Percentiles rank a stretch among this genome's conserved stretches.
phyloP scores from a whole-genome alignment of 805 yeast species.

The Ogataea methanolica region DNA sequence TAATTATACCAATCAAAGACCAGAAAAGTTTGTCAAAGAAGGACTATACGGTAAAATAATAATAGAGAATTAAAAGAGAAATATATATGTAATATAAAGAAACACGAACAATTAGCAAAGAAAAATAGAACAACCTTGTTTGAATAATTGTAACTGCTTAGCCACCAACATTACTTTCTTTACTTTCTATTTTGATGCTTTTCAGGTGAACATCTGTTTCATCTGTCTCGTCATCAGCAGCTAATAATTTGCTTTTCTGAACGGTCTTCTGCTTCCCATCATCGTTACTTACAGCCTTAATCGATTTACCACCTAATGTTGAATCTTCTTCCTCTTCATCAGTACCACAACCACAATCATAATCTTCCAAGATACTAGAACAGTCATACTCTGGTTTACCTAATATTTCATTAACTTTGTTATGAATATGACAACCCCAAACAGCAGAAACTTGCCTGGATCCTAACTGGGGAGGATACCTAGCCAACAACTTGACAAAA shows the following conservation, averaged over 20 bases:
- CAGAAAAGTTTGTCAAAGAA: too few relatives aligned
- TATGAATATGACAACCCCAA: constrained; percentile 96
- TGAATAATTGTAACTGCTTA: neutral
- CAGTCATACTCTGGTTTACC: constrained; percentile 79
- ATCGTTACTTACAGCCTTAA: constrained; percentile 6
- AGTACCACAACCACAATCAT: constrained; percentile 92
- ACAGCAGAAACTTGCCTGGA: constrained; percentile 77
- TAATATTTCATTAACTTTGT: constrained; percentile 72
- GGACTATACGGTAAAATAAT: too few relatives aligned
- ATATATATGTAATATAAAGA: too few relatives aligned
- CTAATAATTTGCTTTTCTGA: neutral
- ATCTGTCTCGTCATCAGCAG: constrained; percentile 13
- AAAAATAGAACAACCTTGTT: too few relatives aligned
- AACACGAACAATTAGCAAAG: too few relatives aligned
- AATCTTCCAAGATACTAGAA: constrained; percentile 76
- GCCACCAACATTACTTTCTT: constrained; percentile 29
- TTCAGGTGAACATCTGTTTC: constrained; percentile 37
- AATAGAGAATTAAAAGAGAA: too few relatives aligned
- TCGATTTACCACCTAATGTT: constrained; percentile 20
- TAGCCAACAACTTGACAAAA: constrained; percentile 61
- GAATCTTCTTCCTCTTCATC: constrained; percentile 54
- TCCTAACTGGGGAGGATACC: constrained; percentile 81
- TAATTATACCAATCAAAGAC: too few relatives aligned
- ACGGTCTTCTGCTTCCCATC: neutral
- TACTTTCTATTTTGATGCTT: constrained; percentile 42